These are phyloP conservation scores for Trifolium pratense DNA, from an alignment of 306 rosid genomes.

Conservation along the genomic window DNA sequence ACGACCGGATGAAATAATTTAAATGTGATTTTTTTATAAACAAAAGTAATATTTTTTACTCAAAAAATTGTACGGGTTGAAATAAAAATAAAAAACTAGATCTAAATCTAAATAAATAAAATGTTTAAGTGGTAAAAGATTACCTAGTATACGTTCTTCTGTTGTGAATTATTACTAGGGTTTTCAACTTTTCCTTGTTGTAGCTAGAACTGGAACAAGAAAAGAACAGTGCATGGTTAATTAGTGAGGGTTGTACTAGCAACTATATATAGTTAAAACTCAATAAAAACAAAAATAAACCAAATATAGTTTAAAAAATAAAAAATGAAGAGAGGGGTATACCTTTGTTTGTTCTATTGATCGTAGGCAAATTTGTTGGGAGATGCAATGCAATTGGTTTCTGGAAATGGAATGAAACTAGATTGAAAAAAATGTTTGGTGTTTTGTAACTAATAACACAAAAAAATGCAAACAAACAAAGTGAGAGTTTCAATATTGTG, in stretches of 20 bases:
- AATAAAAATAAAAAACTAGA: neutral
- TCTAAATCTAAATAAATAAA: neutral
- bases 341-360: neutral
- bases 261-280: neutral
- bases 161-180: neutral
- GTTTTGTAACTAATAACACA: conserved; percentile 15
- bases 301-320: neutral
- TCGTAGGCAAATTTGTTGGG: neutral
- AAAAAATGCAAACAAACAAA: conserved; percentile 33
- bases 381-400: neutral
- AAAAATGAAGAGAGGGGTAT: neutral
- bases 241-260: neutral
- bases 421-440: neutral
- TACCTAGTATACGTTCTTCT: neutral
- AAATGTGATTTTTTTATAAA: neutral
- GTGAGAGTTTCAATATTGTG: conserved; percentile 41
- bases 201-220: neutral
- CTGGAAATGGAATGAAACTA: conserved; percentile 37
- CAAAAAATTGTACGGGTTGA: neutral
- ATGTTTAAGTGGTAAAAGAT: neutral
- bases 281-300: neutral
- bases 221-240: neutral
- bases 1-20: neutral
- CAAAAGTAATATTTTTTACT: neutral
- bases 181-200: neutral